phyloP scores from a whole-genome alignment of 208 protist species.

The Crithidia brevicula region DNA sequence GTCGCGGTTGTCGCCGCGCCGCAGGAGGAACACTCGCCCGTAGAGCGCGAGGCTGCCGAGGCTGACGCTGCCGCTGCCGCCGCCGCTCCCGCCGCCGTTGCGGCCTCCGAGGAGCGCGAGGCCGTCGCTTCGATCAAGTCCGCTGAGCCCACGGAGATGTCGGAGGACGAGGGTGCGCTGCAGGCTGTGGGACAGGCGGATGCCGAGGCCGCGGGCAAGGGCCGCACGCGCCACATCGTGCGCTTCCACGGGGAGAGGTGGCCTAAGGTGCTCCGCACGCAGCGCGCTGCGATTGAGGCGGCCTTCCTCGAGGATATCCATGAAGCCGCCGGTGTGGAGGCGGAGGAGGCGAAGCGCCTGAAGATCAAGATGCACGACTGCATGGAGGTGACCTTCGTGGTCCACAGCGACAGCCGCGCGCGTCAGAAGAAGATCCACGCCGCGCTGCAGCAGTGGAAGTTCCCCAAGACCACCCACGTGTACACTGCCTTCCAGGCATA shows the following conservation, averaged over 20 bases:
- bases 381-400: constrained; percentile 54
- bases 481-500: constrained; percentile 29
- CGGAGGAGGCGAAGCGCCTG: constrained; percentile 34
- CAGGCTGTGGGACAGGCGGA: constrained; percentile 1
- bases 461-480: constrained; percentile 38
- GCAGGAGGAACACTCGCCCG: constrained; percentile 3
- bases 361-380: constrained; percentile 39
- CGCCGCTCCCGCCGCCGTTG: constrained; percentile 1
- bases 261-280: constrained; percentile 33
- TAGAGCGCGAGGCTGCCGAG: constrained; percentile 8
- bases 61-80: constrained; percentile 4
- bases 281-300: constrained; percentile 22
- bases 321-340: constrained; percentile 30
- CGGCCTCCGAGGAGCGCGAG: constrained; percentile 5
- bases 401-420: constrained; percentile 31
- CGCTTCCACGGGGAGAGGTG: constrained; percentile 64
- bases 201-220: constrained; percentile 8
- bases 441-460: constrained; percentile 44
- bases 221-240: constrained; percentile 54
- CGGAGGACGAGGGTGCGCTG: constrained; percentile 16
- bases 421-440: constrained; percentile 40
- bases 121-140: constrained; percentile 10
- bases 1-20: not conserved
- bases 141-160: constrained; percentile 14
- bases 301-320: constrained; percentile 49